Base-by-base conservation (phyloP, 2,329 filamentous ascomycete genomes). In the Zymoseptoria tritici region DNA sequence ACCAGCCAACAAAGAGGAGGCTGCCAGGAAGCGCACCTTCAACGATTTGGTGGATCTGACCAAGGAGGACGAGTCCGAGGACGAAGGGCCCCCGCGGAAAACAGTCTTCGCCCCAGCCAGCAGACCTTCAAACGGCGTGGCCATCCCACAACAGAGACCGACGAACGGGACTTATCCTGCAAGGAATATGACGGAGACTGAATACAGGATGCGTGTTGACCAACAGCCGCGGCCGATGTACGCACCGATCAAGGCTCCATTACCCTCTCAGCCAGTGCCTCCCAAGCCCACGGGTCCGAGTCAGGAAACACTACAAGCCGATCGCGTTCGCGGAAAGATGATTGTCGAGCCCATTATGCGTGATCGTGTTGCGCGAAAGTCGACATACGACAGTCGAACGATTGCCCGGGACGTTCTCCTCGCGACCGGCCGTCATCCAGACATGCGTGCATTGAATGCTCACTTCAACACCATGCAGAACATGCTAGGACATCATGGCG, bases 391-490 rank as follows among this genome's bases (percentile, higher is more conserved):
- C 66, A 78, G 81, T 1, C 77, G 79, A 52, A 87, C 83, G 0
- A 85, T 88, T 61, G 85, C 85, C 4, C 75, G 83, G 55, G 84
- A 87, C 68, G 78, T 89, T 6, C 74, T 88, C 9, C 79, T 87
- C 55, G 82, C 83, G 16, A 78, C 83, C 11, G 83, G 83, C 16
- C 80, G 81, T 59, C 85, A 88, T 68, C 85, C 85, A 0, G 79
- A 79, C 9, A 81, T 85, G 70, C 73, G 79, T 24, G 72, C 77
- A 2, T 71, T 89, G 42, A 89, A 89, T 66, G 76, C 78, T 29
- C 85, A 88, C 73, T 73, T 88, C 31, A 67, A 67, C 52, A 57
- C 56, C 4, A 71, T 60, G 76, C 80, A 58, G 67, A 75, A 36
- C 68, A 83, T 73, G 13, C 65, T 75, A 1, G 68, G 68, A 46